These are phyloP conservation scores for Mycena galericulata DNA, from an alignment of 768 basidiomycete species.

Conservation along the genomic window DNA sequence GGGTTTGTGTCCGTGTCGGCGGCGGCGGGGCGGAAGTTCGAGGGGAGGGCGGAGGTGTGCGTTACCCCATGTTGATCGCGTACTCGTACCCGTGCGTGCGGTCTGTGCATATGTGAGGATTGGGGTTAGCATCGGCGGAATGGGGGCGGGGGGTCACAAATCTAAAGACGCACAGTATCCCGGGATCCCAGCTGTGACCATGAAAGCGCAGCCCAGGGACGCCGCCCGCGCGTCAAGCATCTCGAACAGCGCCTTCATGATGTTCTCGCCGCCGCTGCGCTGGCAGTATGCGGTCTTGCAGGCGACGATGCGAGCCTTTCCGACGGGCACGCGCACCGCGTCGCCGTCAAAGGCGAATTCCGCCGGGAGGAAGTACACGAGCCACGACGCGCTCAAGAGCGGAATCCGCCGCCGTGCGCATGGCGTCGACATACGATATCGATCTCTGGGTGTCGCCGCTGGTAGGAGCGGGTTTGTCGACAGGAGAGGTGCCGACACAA, in stretches of 20 bases:
- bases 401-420: slow-evolving; percentile 2
- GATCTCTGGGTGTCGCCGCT: not conserved
- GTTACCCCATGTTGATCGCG: slow-evolving; percentile 15
- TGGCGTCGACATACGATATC: not conserved
- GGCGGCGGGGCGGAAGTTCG: not conserved
- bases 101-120: slow-evolving; percentile 8
- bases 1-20: not conserved
- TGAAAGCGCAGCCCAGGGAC: not conserved
- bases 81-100: slow-evolving; percentile 18
- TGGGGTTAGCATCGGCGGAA: not conserved
- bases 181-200: not conserved
- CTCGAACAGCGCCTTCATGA: slow-evolving; percentile 15
- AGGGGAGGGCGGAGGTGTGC: not conserved
- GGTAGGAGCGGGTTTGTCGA: not conserved
- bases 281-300: not conserved
- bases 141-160: not conserved
- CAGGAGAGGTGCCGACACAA: slow-evolving; percentile 6
- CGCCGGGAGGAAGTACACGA: slow-evolving; percentile 8
- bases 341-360: slow-evolving; percentile 8
- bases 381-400: not conserved
- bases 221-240: slow-evolving; percentile 5
- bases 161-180: not conserved
- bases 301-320: not conserved
- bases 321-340: not conserved
- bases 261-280: not conserved